Evolutionary conservation across 2,329 filamentous ascomycete genomes (phyloP), one percentile per base, ranked within the genome.

Genomic region (Sclerotinia spermophila): DNA sequence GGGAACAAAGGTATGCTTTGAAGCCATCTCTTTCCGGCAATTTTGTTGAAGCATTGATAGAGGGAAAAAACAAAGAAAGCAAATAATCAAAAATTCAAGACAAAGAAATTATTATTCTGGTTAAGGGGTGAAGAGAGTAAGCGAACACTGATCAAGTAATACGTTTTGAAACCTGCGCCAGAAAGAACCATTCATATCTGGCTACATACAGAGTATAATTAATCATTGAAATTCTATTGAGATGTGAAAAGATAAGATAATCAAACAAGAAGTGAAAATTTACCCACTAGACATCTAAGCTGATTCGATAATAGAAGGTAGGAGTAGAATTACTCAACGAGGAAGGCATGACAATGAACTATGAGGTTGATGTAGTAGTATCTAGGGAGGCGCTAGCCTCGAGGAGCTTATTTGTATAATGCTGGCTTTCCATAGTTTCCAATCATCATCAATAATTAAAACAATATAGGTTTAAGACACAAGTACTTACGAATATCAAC

Each of bases 21-120:
- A 30, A 42, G n/a, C 15, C 38, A 66, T 51, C 62, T 66, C 45
- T 53, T 66, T 66, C 45, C 62, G 62, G 62, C 35, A 66, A 66
- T 33, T 53, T 53, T 30, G 17, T 24, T 27, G n/a, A 24, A 30
- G 45, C 19, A 7, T 30, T 30, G 24, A 30, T 24, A 27, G 33
- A 24, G 27, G 33, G 13, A 62, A n/a, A 44, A 38, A 48, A 30
- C 40, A 45, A n/a, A 48, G 42, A 7, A 65, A 51, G 24, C 6
- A 38, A 13, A 30, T 65, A 1, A 27, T 53, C 5, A 40, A 24
- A 53, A 19, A 40, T 21, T 38, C 15, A 30, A 10, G 17, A 42
- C 45, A 66, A 66, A 66, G 62, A 40, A 66, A 27, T 38, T 6
- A 10, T 30, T 61, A 24, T 13, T 61, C 3, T 44, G 27, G 44